Conservation (phyloP, 2,329 filamentous ascomycete species). For the Colletotrichum lindemuthianum region DNA sequence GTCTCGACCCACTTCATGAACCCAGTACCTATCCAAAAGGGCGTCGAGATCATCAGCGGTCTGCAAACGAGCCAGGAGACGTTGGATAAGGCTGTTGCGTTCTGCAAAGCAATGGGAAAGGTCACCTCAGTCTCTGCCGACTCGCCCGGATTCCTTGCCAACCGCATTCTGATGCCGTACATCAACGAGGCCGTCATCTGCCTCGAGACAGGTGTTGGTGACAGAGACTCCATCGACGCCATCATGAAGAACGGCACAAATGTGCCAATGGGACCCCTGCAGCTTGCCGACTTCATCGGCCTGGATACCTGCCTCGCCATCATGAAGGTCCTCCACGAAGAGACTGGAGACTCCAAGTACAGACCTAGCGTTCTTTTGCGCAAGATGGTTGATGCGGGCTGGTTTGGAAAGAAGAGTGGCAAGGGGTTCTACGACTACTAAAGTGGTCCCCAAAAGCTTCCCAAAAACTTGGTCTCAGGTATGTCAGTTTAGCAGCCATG, state of each 20-base stretch:
- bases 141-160: slow-evolving; percentile 92
- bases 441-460: slow-evolving; percentile 25
- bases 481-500: background rate
- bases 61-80: slow-evolving; percentile 89
- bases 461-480: slow-evolving; percentile 5
- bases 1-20: slow-evolving; percentile 99
- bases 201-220: slow-evolving; percentile 90
- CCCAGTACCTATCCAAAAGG: slow-evolving; percentile 95
- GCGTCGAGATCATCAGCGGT: slow-evolving; percentile 96
- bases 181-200: slow-evolving; percentile 99
- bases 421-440: slow-evolving; percentile 96
- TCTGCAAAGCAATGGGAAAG: slow-evolving; percentile 94
- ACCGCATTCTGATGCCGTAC: slow-evolving; percentile 98
- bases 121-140: slow-evolving; percentile 88
- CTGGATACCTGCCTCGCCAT: slow-evolving; percentile 96
- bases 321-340: slow-evolving; percentile 92
- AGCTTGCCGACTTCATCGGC: slow-evolving; percentile 96
- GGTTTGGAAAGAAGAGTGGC: slow-evolving; percentile 96
- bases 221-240: slow-evolving; percentile 89
- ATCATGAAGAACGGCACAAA: slow-evolving; percentile 99
- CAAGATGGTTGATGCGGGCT: slow-evolving; percentile 98
- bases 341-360: slow-evolving; percentile 97
- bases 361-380: slow-evolving; percentile 85
- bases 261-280: slow-evolving; percentile 95
- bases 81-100: slow-evolving; percentile 81